A percentile compares a stretch with the other conserved stretches of the same genome.
Evolutionary conservation across 2,329 filamentous ascomycete species (phyloP).

Genomic region (Zelopaecilomyces penicillatus): DNA sequence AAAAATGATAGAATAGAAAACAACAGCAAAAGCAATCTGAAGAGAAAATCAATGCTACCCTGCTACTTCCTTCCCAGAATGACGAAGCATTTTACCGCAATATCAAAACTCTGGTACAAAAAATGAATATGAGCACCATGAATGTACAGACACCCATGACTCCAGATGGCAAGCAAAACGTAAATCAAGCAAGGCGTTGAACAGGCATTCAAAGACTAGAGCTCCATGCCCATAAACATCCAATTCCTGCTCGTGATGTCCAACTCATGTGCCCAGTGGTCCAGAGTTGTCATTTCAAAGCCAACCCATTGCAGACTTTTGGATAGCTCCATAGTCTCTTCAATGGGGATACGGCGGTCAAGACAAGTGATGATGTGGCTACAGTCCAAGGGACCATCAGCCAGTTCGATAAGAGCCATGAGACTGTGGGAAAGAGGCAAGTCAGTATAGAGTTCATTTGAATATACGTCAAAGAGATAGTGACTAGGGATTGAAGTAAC

Average conservation of each 20-base stretch:
- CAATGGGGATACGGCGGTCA: slow-evolving; percentile 57
- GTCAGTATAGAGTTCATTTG: not conserved
- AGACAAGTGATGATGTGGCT: slow-evolving; percentile 72
- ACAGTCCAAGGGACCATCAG: slow-evolving; percentile 67
- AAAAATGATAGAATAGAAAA: not conserved
- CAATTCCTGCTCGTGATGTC: slow-evolving; percentile 68
- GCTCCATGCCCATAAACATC: slow-evolving; percentile 84
- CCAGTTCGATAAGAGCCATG: slow-evolving; percentile 84
- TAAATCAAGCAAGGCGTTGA: too few species aligned
- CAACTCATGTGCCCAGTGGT: slow-evolving; percentile 59
- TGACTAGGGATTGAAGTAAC: slow-evolving; percentile 23
- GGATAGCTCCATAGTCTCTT: slow-evolving; percentile 58
- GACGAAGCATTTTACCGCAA: too few species aligned
- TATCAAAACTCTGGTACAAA: too few species aligned
- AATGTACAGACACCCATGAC: too few species aligned
- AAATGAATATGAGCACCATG: too few species aligned
- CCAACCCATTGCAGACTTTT: slow-evolving; percentile 90
- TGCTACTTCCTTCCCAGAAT: too few species aligned
- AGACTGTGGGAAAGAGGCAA: slow-evolving; percentile 42
- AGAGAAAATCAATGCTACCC: not conserved
- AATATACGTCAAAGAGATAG: not conserved
- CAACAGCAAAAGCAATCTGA: not conserved
- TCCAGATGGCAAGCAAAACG: too few species aligned
- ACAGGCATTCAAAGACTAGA: slow-evolving; percentile 50
- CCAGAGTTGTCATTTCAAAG: slow-evolving; percentile 73